These are phyloP conservation scores for Teunomyces pallodes DNA, from an alignment of 805 yeast species.

Conservation along the genomic window DNA sequence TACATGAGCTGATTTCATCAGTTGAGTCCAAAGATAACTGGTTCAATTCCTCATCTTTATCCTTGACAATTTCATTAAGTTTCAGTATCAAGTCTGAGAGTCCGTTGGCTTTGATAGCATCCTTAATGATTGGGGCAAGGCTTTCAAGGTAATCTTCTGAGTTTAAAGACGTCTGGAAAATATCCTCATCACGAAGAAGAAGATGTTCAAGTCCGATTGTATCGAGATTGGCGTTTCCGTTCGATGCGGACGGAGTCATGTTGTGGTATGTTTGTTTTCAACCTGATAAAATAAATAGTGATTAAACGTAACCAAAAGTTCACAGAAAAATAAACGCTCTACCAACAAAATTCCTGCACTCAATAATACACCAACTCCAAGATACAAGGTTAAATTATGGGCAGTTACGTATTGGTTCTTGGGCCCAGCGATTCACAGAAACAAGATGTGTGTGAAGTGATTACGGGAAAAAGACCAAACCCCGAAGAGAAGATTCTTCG, in stretches of 20 bases:
- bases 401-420: conserved; percentile 43
- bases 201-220: conserved; percentile 34
- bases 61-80: conserved; percentile 55
- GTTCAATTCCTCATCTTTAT: conserved; percentile 63
- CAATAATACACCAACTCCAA: neutral
- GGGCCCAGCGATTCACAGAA: conserved; percentile 47
- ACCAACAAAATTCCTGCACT: neutral
- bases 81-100: conserved; percentile 55
- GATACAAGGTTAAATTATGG: conserved; percentile 6
- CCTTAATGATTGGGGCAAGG: conserved; percentile 69
- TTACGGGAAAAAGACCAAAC: neutral
- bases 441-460: conserved; percentile 21
- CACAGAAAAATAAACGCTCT: neutral
- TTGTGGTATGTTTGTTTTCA: neutral
- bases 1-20: conserved; percentile 53
- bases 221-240: conserved; percentile 8
- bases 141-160: conserved; percentile 77
- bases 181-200: conserved; percentile 40
- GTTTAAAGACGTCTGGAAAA: conserved; percentile 45
- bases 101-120: conserved; percentile 54
- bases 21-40: conserved; percentile 61
- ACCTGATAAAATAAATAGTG: neutral
- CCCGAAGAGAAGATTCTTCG: conserved; percentile 16
- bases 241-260: conserved; percentile 5
- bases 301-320: neutral